Conservation (phyloP, 495 filamentous ascomycete genomes). For the Physcia stellaris region DNA sequence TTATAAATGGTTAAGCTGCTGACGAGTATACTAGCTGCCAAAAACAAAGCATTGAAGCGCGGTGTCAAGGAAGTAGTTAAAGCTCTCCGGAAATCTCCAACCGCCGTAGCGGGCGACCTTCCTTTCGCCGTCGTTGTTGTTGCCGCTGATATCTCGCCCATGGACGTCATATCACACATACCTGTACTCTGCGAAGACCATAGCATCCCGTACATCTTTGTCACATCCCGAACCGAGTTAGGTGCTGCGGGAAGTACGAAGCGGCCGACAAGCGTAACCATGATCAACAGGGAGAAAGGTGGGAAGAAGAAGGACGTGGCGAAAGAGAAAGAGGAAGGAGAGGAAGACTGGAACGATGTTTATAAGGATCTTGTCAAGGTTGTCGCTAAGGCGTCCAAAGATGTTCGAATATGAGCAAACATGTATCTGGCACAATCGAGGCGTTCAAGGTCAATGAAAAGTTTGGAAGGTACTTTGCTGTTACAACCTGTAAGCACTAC, state of each 20-base stretch:
- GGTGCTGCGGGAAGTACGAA: slow-evolving; percentile 86
- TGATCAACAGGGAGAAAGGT: slow-evolving; percentile 2
- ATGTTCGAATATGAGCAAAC: slow-evolving; percentile 30
- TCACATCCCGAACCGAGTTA: slow-evolving; percentile 74
- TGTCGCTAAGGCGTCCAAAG: slow-evolving; percentile 15
- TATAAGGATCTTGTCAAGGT: slow-evolving; percentile 6
- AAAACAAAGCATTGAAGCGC: slow-evolving; percentile 84
- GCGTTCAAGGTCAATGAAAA: slow-evolving; percentile 66
- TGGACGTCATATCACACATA: slow-evolving; percentile 70
- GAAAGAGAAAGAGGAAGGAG: slow-evolving; percentile 6
- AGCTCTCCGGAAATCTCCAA: slow-evolving; percentile 74
- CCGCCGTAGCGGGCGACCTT: slow-evolving; percentile 31
- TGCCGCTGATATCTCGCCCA: slow-evolving; percentile 87
- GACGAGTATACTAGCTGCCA: slow-evolving; percentile 50
- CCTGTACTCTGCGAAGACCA: slow-evolving; percentile 97
- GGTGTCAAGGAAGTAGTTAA: slow-evolving; percentile 99
- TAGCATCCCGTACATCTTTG: slow-evolving; percentile 85
- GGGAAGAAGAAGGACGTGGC: neutral
- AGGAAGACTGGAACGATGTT: slow-evolving; percentile 8
- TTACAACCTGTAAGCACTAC: too few species aligned
- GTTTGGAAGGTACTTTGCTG: slow-evolving; percentile 71
- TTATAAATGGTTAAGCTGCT: neutral
- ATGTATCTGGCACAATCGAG: slow-evolving; percentile 56
- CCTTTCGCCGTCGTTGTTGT: slow-evolving; percentile 72
- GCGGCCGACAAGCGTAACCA: slow-evolving; percentile 72